A percentile compares a stretch with the other conserved stretches of the same genome.
Conservation (phyloP, 441 rosid species). For the Erysimum cheiri region DNA sequence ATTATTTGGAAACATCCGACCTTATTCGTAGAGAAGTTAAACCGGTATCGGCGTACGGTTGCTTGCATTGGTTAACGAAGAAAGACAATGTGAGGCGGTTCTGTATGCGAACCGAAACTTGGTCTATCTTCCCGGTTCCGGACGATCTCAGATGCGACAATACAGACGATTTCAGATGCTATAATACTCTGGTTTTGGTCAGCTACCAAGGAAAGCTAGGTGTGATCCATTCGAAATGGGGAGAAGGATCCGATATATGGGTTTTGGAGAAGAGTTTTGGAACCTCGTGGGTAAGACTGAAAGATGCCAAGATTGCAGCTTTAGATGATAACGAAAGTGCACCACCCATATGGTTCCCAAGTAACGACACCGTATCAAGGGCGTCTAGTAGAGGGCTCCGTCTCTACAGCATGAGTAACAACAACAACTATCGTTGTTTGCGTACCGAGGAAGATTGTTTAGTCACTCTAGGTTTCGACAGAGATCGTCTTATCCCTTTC, state of each 20-base stretch:
- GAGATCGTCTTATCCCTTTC: constrained; percentile 17
- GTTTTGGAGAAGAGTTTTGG: constrained; percentile 11
- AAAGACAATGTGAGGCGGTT: constrained; percentile 27
- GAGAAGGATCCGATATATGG: constrained; percentile 2
- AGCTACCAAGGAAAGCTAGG: constrained; percentile 41
- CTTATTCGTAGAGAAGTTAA: neutral
- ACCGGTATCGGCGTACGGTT: constrained; percentile 15
- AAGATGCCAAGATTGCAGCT: neutral
- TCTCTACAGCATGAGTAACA: constrained; percentile 17
- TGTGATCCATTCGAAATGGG: neutral
- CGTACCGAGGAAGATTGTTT: neutral
- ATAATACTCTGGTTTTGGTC: neutral
- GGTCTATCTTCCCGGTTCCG: constrained; percentile 25
- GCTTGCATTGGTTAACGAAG: constrained; percentile 28
- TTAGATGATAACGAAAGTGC: neutral
- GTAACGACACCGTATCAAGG: constrained; percentile 28
- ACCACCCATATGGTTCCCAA: constrained; percentile 18
- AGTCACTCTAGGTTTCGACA: too few relatives aligned
- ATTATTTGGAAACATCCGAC: neutral
- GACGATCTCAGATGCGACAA: neutral
- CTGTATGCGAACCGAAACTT: constrained; percentile 38
- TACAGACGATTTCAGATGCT: too few relatives aligned
- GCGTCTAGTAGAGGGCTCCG: neutral
- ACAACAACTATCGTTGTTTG: constrained; percentile 3
- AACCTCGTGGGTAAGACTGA: neutral